Evolutionary conservation across 345 rosid genomes (phyloP).

Genomic region (Kernera saxatilis): DNA sequence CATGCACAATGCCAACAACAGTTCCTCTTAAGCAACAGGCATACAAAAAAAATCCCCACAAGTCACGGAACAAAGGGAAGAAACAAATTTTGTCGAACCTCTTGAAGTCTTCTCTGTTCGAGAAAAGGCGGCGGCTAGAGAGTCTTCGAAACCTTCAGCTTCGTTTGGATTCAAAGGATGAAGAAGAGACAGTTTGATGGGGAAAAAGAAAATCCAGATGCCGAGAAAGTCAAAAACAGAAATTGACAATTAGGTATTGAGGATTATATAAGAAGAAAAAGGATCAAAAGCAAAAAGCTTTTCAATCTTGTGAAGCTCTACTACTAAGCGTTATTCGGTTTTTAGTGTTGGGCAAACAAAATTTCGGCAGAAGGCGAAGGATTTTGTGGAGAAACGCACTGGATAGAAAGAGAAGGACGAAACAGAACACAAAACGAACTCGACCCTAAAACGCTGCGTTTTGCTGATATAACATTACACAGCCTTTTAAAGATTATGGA

Average conservation of each 20-base stretch:
- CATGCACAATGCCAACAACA: constrained; percentile 31
- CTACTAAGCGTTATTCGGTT: neutral
- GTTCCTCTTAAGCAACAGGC: neutral
- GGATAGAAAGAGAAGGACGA: constrained; percentile 7
- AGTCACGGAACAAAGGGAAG: neutral
- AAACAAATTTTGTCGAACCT: neutral
- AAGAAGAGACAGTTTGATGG: neutral
- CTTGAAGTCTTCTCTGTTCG: neutral
- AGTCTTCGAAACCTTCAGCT: neutral
- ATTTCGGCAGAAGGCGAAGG: constrained; percentile 21
- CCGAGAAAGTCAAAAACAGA: neutral
- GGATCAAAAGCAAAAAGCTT: neutral
- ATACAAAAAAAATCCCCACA: neutral
- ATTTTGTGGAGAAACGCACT: constrained; percentile 26
- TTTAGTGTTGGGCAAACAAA: constrained; percentile 4
- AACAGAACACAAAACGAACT: neutral
- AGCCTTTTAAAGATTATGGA: neutral
- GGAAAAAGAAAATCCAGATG: neutral
- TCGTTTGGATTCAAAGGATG: constrained; percentile 1
- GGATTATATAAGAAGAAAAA: neutral
- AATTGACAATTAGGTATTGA: neutral
- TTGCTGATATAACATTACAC: neutral
- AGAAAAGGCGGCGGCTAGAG: neutral
- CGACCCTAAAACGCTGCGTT: constrained; percentile 2
- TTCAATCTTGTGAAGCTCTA: constrained; percentile 11